Evolutionary conservation across 2,329 filamentous ascomycete genomes (phyloP).

Genomic region (Beauveria sp.): DNA sequence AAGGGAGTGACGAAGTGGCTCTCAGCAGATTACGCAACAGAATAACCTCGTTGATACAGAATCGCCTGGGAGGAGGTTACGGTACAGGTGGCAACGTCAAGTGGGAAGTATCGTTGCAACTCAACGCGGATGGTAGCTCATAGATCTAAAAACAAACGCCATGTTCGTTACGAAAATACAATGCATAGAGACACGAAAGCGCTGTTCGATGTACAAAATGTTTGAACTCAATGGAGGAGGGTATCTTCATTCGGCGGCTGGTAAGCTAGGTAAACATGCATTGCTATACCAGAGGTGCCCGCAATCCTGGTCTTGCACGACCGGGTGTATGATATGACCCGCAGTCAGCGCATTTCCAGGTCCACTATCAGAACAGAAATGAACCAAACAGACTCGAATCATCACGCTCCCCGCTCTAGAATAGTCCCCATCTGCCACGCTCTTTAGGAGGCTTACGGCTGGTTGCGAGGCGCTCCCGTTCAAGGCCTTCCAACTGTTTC

Average conservation of each 20-base stretch:
- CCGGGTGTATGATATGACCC: neutral
- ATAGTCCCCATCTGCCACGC: slow-evolving; percentile 42
- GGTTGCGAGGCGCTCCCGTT: slow-evolving; percentile 41
- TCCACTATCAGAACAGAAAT: neutral
- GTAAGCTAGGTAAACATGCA: neutral
- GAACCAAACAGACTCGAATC: neutral
- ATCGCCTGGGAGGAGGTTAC: slow-evolving; percentile 80
- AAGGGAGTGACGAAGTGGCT: slow-evolving; percentile 60
- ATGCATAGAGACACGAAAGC: neutral
- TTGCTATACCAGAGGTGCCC: neutral
- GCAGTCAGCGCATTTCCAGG: neutral
- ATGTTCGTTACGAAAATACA: neutral
- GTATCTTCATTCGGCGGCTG: slow-evolving; percentile 19
- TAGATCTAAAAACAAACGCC: neutral
- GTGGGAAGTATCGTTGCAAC: slow-evolving; percentile 91
- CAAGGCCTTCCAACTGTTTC: slow-evolving; percentile 70
- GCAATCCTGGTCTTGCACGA: neutral
- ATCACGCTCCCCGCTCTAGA: slow-evolving; percentile 23
- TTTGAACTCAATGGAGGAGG: slow-evolving; percentile 18
- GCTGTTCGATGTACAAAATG: neutral
- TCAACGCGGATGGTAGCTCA: slow-evolving; percentile 34
- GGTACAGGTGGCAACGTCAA: slow-evolving; percentile 68
- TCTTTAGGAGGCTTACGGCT: slow-evolving; percentile 28
- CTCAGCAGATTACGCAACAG: slow-evolving; percentile 67
- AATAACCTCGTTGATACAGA: slow-evolving; percentile 71